Evolutionary conservation across 2,329 filamentous ascomycete genomes (phyloP), one percentile per base, ranked within the genome.

Genomic region (Chaetomium sp.): DNA sequence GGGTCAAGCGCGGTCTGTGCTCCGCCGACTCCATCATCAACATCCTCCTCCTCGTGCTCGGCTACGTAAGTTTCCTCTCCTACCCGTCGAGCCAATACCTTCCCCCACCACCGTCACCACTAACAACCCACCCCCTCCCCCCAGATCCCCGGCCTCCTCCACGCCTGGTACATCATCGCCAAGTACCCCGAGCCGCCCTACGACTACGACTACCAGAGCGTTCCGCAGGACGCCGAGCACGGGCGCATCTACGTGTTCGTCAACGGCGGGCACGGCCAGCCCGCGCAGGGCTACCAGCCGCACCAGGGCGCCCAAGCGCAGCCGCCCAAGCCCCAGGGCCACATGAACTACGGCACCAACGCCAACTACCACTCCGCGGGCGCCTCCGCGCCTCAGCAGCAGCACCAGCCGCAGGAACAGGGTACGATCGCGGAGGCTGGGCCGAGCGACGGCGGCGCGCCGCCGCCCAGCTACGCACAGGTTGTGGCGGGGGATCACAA

Each of bases 131-230:
- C 2, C 50, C 29, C n/a, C 25, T 16, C 56, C 1, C n/a, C 49
- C 23, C 70, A 84, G 81, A 78, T 98, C 66, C 94, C 94, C 23
- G 94, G 94, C 67, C 89, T 98, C 57, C 81, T 99, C 2, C 95
- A 99, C 81, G 87, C 93, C 68, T 98, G 95, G 94, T 99, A 98
- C 84, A 96, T 98, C 78, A 97, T 99, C 78, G 86, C 91, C 73
- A 90, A 91, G 75, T 91, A 90, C 77, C 95, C 95, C 65, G 94
- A 97, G 67, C 71, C 85, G 49, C 83, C 88, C 65, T 85, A 85
- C 76, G 86, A 90, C 68, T 93, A 95, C 78, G 86, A 91, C 70
- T 67, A 79, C 82, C 38, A 64, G n/a, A 45, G 50, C 58, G 76
- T 90, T 49, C 78, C 85, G 5, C 85, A 87, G 60, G 84, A 86